Evolutionary conservation across 352 stramenopile genomes (phyloP), one percentile per base, ranked within the genome.

Genomic region (Globisporangium cederbergense): DNA sequence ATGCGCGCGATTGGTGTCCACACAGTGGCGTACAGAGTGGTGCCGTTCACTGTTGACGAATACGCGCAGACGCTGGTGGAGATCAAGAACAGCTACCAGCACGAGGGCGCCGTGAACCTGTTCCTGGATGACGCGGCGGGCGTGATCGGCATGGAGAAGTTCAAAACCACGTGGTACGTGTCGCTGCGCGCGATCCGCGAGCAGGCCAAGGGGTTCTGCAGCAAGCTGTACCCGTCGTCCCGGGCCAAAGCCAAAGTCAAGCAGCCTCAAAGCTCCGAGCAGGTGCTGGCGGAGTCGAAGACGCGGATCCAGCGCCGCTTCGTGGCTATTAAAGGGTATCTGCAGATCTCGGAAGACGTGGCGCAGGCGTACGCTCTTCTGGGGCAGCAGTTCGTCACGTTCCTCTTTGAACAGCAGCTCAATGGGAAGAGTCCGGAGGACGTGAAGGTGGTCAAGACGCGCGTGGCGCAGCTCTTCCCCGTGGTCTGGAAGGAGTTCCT

Each of bases 151-250:
- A 82, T 94, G 74, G 79, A 94, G 63, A 94, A 94, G 68, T 77
- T 83, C 72, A 92, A 94, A 65, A 91, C 79, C 10, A 67, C 84
- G n/a, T 94, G 86, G 86, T 94, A 92, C 62, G 85, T 94, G 16
- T 89, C 81, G 70, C 71, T 94, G 54, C 85, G 85, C n/a, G 85
- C 85, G n/a, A 94, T 94, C 65, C 85, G 85, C 14, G 85, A 94
- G 64, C 91, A 91, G 51, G 81, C 81, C 54, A 94, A 94, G 73
- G 66, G 67, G 50, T 90, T 81, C 50, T 88, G 68, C 65, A 70
- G 62, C 47, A 71, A 54, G 38, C 58, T 80, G 11, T 58, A 77
- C 65, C 65, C 73, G 8, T 74, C 63, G 55, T 42, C 34, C 36
- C 9, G 9, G 36, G 36, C 36, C 9, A 14, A 14, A 42, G 36